phyloP scores from a whole-genome alignment of 2,329 filamentous ascomycete species.

The Dothideomycetes sp. region DNA sequence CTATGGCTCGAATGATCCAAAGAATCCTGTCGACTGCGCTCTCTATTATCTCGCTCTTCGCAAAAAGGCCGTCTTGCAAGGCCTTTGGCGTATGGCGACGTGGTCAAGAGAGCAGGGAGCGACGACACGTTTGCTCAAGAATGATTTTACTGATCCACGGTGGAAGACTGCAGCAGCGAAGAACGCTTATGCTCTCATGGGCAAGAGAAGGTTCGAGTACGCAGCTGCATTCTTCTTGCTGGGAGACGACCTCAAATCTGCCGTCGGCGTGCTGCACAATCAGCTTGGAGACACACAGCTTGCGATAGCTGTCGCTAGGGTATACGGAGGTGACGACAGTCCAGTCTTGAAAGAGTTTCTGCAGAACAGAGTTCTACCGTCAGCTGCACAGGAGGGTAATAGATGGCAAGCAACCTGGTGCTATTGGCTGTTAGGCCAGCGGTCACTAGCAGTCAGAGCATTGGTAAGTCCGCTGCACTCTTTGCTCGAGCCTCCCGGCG shows the following conservation, averaged over 20 bases:
- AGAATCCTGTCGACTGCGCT: conserved; percentile 83
- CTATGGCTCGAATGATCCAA: conserved; percentile 77
- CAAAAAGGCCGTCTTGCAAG: conserved; percentile 84
- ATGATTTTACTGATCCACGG: conserved; percentile 77
- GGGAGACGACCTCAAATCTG: conserved; percentile 73
- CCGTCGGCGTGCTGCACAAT: conserved; percentile 74
- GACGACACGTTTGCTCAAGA: conserved; percentile 70
- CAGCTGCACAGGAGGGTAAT: conserved; percentile 73
- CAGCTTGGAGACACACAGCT: conserved; percentile 84
- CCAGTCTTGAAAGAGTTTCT: conserved; percentile 63
- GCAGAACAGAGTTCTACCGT: conserved; percentile 64
- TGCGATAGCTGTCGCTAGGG: conserved; percentile 74
- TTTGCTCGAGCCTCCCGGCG: conserved; percentile 57
- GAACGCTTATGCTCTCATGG: conserved; percentile 91
- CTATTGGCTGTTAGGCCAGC: conserved; percentile 78
- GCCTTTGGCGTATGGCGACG: conserved; percentile 86
- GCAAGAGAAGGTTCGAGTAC: conserved; percentile 85
- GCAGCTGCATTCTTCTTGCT: conserved; percentile 93
- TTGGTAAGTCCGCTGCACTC: conserved; percentile 61
- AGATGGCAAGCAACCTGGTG: conserved; percentile 93
- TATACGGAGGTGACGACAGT: conserved; percentile 78
- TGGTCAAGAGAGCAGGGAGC: conserved; percentile 79
- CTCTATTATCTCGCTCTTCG: conserved; percentile 78
- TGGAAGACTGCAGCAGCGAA: conserved; percentile 88
- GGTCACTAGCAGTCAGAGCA: conserved; percentile 73